Percentiles rank a stretch among this genome's conserved stretches.
These are phyloP conservation scores for Thuidium tamariscinum DNA, from an alignment of 225 moss, liverwort and hornwort species.

Conservation along the genomic window DNA sequence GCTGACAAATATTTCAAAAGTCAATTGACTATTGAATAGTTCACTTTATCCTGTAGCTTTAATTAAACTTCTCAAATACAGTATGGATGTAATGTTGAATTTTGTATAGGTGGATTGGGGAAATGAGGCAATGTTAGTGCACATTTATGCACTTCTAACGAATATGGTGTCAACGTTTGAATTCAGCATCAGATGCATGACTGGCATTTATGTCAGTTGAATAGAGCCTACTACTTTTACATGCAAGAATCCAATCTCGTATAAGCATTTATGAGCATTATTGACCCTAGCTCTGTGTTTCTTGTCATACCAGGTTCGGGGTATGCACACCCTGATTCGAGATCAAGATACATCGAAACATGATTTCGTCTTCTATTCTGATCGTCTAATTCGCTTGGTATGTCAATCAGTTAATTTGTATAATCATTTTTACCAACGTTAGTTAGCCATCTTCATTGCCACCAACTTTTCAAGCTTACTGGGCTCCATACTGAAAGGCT, in stretches of 20 bases:
- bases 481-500: neutral
- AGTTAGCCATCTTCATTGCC: neutral
- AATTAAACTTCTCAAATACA: neutral
- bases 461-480: neutral
- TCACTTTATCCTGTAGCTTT: neutral
- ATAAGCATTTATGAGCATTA: neutral
- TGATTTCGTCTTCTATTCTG: slow-evolving; percentile 94
- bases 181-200: neutral
- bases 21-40: neutral
- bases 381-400: slow-evolving; percentile 87
- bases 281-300: neutral
- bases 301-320: slow-evolving; percentile 36
- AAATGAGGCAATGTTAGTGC: neutral
- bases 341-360: slow-evolving; percentile 86
- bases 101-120: neutral
- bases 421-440: neutral
- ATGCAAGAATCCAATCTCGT: neutral
- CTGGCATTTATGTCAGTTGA: neutral
- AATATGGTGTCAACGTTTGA: neutral
- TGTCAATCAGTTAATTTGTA: neutral
- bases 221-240: neutral
- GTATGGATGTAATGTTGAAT: neutral
- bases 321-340: slow-evolving; percentile 97
- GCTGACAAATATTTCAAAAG: neutral
- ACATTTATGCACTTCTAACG: neutral